Base-by-base conservation (phyloP, 2,329 filamentous ascomycete genomes). In the Scedosporium boydii region DNA sequence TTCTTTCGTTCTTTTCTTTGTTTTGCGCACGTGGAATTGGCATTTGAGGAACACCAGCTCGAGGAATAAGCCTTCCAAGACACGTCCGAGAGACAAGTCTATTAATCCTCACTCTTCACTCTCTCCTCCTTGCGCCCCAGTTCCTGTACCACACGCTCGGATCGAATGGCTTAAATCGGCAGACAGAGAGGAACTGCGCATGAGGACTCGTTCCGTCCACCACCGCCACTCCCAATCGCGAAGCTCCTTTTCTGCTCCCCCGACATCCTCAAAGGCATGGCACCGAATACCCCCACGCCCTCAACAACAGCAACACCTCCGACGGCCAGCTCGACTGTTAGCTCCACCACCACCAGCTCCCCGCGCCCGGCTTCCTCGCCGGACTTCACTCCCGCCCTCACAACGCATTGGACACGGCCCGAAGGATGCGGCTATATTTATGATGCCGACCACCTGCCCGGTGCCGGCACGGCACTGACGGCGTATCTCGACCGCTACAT, bases 391-490 rank as follows among this genome's bases (percentile, higher is more conserved):
- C 73, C 75, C 18, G 72, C 74, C 26, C 72, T 77, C 70, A 76
- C 73, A 34, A 75, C 74, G 16, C 69, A 68, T 55, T 77, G 75
- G 75, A 72, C 65, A 34, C 71, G 64, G 6, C 75, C 75, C 10
- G 62, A 64, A 46, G 71, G 67, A 61, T 77, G 75, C 64, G 76
- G 73, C 12, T 77, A 73, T 71, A 77, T 75, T 2, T 76, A 73
- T 60, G 69, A 75, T 61, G 67, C 69, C 48, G 69, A 72, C 57
- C 66, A 69, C 34, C 58, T 59, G 67, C 42, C 59, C 66, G 9
- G 65, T 64, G 26, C 66, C 67, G 53, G 70, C 66, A 65, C 67
- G 7, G 73, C 70, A 6, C 68, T 70, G 1, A 69, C 73, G 42
- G 75, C 74, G 29, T 76, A 71, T 68, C 66, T 77, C 14, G 75